Evolutionary conservation across 495 filamentous ascomycete genomes (phyloP).

Genomic region (Paragyromitra xinjiangensis): DNA sequence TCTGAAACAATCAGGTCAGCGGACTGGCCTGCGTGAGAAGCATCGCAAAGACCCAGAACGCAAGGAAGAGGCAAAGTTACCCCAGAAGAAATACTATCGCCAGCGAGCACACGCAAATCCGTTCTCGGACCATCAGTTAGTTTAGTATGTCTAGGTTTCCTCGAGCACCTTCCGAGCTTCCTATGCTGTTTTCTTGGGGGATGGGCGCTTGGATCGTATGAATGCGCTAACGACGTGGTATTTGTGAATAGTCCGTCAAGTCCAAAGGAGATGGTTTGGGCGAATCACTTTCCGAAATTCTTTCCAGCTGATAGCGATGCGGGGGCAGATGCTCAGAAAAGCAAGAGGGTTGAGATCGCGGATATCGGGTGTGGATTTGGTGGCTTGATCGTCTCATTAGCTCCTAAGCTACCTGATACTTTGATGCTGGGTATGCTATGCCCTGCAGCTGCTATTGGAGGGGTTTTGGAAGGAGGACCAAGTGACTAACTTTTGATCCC

Average conservation of each 20-base stretch:
- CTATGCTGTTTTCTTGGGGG: background rate
- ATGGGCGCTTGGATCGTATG: constrained; percentile 1
- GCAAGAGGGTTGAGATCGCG: constrained; percentile 83
- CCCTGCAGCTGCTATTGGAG: background rate
- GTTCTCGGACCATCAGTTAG: constrained; percentile 89
- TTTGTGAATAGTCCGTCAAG: constrained; percentile 70
- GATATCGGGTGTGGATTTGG: constrained; percentile 98
- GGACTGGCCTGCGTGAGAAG: constrained; percentile 52
- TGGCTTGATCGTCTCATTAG: constrained; percentile 85
- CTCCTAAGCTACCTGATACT: constrained; percentile 79
- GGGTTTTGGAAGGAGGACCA: background rate
- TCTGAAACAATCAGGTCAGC: constrained; percentile 50
- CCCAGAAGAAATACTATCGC: constrained; percentile 92
- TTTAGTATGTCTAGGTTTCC: constrained; percentile 72
- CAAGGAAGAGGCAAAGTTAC: constrained; percentile 64
- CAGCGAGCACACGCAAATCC: constrained; percentile 97
- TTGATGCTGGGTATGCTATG: constrained; percentile 71
- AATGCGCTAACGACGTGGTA: constrained; percentile 16
- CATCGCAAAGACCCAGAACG: constrained; percentile 49
- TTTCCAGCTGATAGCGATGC: constrained; percentile 53
- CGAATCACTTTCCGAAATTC: constrained; percentile 80
- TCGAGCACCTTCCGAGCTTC: background rate
- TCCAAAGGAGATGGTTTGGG: constrained; percentile 92
- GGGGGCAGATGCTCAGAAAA: constrained; percentile 51
- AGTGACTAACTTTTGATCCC: background rate